Conservation (phyloP, 345 rosid genomes). For the Syzygium jambos region DNA sequence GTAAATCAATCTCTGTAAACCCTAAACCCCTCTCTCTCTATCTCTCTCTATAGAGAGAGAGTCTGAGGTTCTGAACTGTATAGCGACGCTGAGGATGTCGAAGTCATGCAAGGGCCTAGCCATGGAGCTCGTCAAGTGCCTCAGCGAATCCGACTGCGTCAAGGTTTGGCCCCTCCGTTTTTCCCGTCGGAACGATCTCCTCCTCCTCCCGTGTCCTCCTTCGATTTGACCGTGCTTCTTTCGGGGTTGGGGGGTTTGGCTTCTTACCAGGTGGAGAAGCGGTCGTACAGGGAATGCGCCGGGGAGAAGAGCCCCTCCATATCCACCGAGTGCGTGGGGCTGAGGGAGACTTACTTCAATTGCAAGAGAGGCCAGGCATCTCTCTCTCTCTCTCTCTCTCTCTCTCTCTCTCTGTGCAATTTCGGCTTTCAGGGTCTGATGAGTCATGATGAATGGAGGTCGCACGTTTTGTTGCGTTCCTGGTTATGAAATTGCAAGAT, state of each 20-base stretch:
- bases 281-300: conserved; percentile 74
- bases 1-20: not conserved
- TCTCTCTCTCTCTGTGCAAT: not conserved
- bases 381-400: conserved; percentile 1
- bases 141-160: conserved; percentile 79
- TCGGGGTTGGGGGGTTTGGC: not conserved
- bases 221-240: too few relatives aligned
- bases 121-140: conserved; percentile 86
- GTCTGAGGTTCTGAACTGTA: not conserved
- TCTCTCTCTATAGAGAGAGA: not conserved
- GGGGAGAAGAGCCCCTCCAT: conserved; percentile 81
- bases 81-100: conserved; percentile 31
- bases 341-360: conserved; percentile 92
- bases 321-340: conserved; percentile 85
- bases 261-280: conserved; percentile 49
- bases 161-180: conserved; percentile 32
- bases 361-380: conserved; percentile 96
- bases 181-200: not conserved
- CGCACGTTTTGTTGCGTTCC: not conserved
- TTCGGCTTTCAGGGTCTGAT: not conserved
- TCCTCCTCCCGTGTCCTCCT: too few relatives aligned
- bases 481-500: not conserved
- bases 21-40: not conserved
- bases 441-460: not conserved
- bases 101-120: conserved; percentile 98